These are phyloP conservation scores for Diospyros kaki DNA, from an alignment of 148 eudicot species.

Conservation along the genomic window DNA sequence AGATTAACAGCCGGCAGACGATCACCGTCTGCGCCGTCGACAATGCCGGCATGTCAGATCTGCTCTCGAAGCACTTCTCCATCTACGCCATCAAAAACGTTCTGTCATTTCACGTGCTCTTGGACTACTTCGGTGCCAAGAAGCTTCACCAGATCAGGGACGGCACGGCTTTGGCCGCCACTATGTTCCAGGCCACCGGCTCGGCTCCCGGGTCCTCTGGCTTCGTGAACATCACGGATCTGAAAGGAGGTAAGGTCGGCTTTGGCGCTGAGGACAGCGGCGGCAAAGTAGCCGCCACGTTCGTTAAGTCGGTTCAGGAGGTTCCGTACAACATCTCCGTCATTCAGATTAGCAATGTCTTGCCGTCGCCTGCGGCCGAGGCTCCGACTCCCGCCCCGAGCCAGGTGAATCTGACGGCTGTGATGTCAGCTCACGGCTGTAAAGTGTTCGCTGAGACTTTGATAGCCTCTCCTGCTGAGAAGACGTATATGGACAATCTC, in stretches of 20 bases:
- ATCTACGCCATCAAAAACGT: slow-evolving; percentile 56
- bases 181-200: slow-evolving; percentile 95
- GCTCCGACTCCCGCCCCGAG: slow-evolving; percentile 75
- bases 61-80: slow-evolving; percentile 54
- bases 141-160: slow-evolving; percentile 85
- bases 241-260: slow-evolving; percentile 83
- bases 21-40: slow-evolving; percentile 89
- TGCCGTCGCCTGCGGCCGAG: slow-evolving; percentile 52
- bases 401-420: slow-evolving; percentile 46
- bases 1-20: slow-evolving; percentile 68
- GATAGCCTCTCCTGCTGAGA: slow-evolving; percentile 36
- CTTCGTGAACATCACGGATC: slow-evolving; percentile 79
- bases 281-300: slow-evolving; percentile 33
- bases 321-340: slow-evolving; percentile 76
- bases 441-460: slow-evolving; percentile 78
- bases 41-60: slow-evolving; percentile 65
- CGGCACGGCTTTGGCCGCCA: slow-evolving; percentile 87
- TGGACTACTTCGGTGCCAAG: slow-evolving; percentile 90
- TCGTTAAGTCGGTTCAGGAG: slow-evolving; percentile 65
- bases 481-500: slow-evolving; percentile 39
- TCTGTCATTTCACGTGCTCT: slow-evolving; percentile 76
- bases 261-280: slow-evolving; percentile 53
- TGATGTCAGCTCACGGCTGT: slow-evolving; percentile 89
- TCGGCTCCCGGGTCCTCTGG: slow-evolving; percentile 74
- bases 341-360: slow-evolving; percentile 61